Evolutionary conservation across 331 rosid species (phyloP).

Genomic region (Arachis monticola): DNA sequence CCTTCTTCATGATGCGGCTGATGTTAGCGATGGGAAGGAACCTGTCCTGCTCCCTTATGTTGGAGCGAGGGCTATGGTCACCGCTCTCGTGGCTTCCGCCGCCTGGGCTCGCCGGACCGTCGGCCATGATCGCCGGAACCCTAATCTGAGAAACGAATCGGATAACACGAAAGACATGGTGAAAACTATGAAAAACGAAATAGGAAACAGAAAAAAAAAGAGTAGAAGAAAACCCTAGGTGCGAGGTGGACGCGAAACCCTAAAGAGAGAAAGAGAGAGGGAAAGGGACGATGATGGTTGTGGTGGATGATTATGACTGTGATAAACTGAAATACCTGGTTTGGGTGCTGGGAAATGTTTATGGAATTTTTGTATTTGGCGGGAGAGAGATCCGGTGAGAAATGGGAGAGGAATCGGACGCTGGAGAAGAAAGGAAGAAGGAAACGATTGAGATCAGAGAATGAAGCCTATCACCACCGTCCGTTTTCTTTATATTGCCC

Average conservation of each 20-base stretch:
- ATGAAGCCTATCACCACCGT: constrained; percentile 84
- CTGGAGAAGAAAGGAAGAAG: constrained; percentile 87
- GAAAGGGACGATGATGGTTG: neutral
- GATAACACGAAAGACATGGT: constrained; percentile 36
- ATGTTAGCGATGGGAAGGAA: constrained; percentile 92
- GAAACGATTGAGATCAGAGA: constrained; percentile 86
- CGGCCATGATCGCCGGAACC: constrained; percentile 70
- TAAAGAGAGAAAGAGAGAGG: constrained; percentile 20
- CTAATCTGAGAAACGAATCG: constrained; percentile 39
- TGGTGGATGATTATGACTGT: neutral
- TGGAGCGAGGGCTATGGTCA: constrained; percentile 89
- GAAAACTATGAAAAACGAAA: constrained; percentile 17
- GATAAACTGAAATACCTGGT: constrained; percentile 18
- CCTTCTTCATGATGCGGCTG: constrained; percentile 98
- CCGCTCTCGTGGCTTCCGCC: constrained; percentile 92
- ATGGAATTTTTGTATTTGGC: constrained; percentile 64
- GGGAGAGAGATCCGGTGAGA: constrained; percentile 74
- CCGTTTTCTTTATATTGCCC: constrained; percentile 53
- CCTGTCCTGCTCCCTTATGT: constrained; percentile 90
- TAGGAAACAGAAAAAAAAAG: neutral
- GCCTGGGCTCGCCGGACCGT: constrained; percentile 85
- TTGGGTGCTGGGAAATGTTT: neutral
- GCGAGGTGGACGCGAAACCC: constrained; percentile 48
- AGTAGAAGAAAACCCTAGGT: constrained; percentile 19
- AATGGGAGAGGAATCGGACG: constrained; percentile 86